These are phyloP conservation scores for Wallacemonas collosoma DNA, from an alignment of 208 protist genomes.

Conservation along the genomic window DNA sequence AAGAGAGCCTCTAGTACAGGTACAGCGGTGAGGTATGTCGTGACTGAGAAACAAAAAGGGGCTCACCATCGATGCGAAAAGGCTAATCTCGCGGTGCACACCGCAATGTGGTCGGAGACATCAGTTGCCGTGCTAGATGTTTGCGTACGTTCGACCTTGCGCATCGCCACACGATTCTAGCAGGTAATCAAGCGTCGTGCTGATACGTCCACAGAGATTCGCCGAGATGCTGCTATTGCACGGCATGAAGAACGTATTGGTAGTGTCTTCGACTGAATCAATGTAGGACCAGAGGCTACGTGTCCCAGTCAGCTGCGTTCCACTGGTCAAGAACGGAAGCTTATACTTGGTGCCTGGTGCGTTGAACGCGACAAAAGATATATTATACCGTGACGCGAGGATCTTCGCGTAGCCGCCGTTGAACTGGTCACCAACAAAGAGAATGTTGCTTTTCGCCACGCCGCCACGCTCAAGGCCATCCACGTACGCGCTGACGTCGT, in stretches of 20 bases:
- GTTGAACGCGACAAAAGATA: constrained; percentile 84
- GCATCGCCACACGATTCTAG: constrained; percentile 64
- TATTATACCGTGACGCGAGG: constrained; percentile 44
- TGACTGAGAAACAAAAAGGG: no score
- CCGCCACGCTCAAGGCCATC: constrained; percentile 37
- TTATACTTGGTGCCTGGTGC: constrained; percentile 75
- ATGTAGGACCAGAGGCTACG: constrained; percentile 77
- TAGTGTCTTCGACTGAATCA: constrained; percentile 75
- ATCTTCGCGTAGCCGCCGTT: constrained; percentile 90
- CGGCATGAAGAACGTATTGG: constrained; percentile 51
- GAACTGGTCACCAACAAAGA: constrained; percentile 86
- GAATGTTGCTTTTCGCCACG: constrained; percentile 35
- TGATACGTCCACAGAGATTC: constrained; percentile 68
- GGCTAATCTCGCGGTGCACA: no score
- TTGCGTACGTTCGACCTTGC: constrained; percentile 29
- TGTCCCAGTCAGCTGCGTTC: constrained; percentile 59
- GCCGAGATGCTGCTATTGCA: constrained; percentile 54
- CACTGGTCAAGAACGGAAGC: constrained; percentile 23
- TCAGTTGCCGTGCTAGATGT: constrained; percentile 8
- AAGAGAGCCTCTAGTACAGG: no score
- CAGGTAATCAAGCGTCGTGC: constrained; percentile 60
- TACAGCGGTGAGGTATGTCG: no score
- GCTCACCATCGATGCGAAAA: no score
- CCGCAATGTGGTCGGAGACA: no score
- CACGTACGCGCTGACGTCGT: constrained; percentile 57